These are phyloP conservation scores for Ophiostoma pallidulum DNA, from an alignment of 2,329 filamentous ascomycete genomes.

Conservation along the genomic window DNA sequence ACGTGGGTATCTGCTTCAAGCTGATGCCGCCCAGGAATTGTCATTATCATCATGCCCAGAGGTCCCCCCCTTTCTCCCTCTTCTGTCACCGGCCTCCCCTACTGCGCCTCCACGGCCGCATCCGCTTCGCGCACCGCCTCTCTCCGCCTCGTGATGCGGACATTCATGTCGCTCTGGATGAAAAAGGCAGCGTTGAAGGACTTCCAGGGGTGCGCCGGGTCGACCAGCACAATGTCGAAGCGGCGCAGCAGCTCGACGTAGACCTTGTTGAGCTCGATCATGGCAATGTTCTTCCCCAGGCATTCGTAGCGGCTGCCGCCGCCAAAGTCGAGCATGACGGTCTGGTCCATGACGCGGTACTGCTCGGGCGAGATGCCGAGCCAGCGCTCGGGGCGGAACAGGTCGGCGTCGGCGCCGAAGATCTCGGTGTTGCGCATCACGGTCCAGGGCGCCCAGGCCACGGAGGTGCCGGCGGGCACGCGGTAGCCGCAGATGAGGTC, in stretches of 20 bases:
- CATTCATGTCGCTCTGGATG: slow-evolving; percentile 15
- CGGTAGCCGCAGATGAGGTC: slow-evolving; percentile 30
- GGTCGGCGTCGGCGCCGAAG: slow-evolving; percentile 29
- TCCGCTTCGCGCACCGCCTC: background rate
- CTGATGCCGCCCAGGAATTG: too few relatives aligned
- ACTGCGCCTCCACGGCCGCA: too few relatives aligned
- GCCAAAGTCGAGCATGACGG: slow-evolving; percentile 31
- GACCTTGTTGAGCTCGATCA: slow-evolving; percentile 32
- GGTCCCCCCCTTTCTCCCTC: too few relatives aligned
- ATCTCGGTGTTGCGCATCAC: slow-evolving; percentile 30
- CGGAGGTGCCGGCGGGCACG: slow-evolving; percentile 37
- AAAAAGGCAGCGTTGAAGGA: slow-evolving; percentile 20
- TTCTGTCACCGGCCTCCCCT: too few relatives aligned
- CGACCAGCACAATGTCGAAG: slow-evolving; percentile 20
- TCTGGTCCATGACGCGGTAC: slow-evolving; percentile 19
- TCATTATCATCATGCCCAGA: too few relatives aligned
- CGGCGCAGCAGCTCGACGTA: slow-evolving; percentile 22
- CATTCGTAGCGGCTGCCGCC: slow-evolving; percentile 29
- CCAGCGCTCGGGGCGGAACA: slow-evolving; percentile 39
- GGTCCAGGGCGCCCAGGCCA: slow-evolving; percentile 16
- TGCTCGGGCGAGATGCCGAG: slow-evolving; percentile 24
- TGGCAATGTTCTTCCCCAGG: slow-evolving; percentile 32
- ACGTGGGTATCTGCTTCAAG: too few relatives aligned
- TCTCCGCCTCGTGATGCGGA: slow-evolving; percentile 10
- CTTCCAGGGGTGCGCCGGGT: slow-evolving; percentile 23